Conservation (phyloP, 345 rosid species). For the Pugionium dolabratum region DNA sequence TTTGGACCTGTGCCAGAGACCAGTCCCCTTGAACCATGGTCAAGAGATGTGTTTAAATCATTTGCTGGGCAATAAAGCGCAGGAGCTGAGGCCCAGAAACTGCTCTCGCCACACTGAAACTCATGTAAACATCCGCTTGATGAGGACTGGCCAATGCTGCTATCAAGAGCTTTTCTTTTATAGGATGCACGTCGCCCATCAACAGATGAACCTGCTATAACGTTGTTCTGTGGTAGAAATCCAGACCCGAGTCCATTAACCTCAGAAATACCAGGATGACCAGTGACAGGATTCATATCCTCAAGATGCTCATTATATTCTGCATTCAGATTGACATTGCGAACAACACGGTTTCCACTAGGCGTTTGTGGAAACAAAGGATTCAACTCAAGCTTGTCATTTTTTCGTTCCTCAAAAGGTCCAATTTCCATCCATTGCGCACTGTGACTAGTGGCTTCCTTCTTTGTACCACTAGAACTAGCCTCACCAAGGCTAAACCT, state of each 20-base stretch:
- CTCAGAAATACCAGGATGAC: conserved; percentile 45
- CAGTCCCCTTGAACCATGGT: conserved; percentile 49
- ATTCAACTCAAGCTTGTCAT: conserved; percentile 45
- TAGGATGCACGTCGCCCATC: conserved; percentile 63
- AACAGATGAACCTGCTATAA: conserved; percentile 49
- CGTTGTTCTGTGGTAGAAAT: conserved; percentile 42
- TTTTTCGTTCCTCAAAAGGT: conserved; percentile 54
- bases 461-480: conserved; percentile 47
- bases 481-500: conserved; percentile 51
- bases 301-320: conserved; percentile 53
- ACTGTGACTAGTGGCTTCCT: conserved; percentile 42
- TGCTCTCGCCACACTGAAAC: conserved; percentile 55
- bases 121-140: conserved; percentile 53
- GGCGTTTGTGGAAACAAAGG: conserved; percentile 51
- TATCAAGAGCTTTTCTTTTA: conserved; percentile 82
- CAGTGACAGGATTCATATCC: conserved; percentile 46
- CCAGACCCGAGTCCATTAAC: conserved; percentile 44
- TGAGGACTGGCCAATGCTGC: conserved; percentile 64
- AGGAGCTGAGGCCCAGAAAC: conserved; percentile 50
- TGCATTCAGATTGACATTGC: conserved; percentile 58
- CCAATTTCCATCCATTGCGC: conserved; percentile 50
- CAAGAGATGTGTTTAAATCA: conserved; percentile 49
- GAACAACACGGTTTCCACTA: conserved; percentile 41
- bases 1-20: conserved; percentile 44
- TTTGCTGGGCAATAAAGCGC: conserved; percentile 41